phyloP scores from a whole-genome alignment of 1,139 yeast genomes.

The Pichia sp. region DNA sequence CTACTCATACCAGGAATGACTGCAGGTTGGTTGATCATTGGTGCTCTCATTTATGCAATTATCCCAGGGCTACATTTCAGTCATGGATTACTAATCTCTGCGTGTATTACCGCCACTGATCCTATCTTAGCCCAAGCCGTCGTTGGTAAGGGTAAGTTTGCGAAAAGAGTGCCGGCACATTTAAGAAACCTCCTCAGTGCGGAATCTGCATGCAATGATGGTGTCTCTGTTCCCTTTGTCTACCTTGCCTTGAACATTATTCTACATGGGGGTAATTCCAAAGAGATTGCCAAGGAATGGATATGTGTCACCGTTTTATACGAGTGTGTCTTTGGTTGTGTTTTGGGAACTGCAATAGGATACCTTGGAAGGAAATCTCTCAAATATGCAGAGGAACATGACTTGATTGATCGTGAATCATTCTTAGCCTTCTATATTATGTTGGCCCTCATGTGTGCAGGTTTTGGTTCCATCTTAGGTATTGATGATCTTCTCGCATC shows the following conservation, averaged over 20 bases:
- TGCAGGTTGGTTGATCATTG: conserved; percentile 84
- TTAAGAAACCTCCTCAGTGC: conserved; percentile 83
- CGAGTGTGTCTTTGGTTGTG: conserved; percentile 81
- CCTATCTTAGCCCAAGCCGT: conserved; percentile 98
- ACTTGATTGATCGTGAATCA: conserved; percentile 86
- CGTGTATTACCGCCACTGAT: conserved; percentile 96
- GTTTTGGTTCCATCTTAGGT: conserved; percentile 87
- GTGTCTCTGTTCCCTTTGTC: conserved; percentile 96
- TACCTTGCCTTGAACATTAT: conserved; percentile 67
- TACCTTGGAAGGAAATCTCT: conserved; percentile 65
- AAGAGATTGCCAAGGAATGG: conserved; percentile 79
- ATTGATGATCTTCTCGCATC: conserved; percentile 89
- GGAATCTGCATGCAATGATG: conserved; percentile 96
- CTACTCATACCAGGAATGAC: conserved; percentile 91
- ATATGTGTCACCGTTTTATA: conserved; percentile 71
- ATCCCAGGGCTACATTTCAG: conserved; percentile 79
- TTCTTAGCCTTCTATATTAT: conserved; percentile 87
- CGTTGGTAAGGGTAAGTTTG: conserved; percentile 95
- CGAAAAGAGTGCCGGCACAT: conserved; percentile 96
- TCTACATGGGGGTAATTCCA: conserved; percentile 55
- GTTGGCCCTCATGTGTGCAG: conserved; percentile 83
- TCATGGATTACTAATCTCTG: conserved; percentile 73
- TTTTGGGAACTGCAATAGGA: conserved; percentile 77
- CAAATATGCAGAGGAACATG: conserved; percentile 66
- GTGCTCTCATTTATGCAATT: conserved; percentile 75